Evolutionary conservation across 2,329 filamentous ascomycete genomes (phyloP), one percentile per base, ranked within the genome.

Genomic region (Cercospora sp.): DNA sequence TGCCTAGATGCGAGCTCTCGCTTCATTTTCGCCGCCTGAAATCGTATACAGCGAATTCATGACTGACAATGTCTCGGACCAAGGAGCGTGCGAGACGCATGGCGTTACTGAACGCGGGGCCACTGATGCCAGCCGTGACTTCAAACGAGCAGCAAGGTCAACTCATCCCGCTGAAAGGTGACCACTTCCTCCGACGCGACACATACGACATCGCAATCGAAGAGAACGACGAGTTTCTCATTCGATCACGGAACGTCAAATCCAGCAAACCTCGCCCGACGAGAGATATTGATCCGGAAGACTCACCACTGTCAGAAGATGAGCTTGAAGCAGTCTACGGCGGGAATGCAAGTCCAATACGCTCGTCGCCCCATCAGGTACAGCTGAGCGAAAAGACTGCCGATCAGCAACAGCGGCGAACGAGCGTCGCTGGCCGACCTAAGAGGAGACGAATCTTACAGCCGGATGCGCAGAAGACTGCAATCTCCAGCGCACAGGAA

Each of bases 301-400:
- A 77, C 36, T 73, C 76, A 1, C 73, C 73, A 26, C 66, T 78
- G 12, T 78, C 75, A 12, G 75, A 77, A 66, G 73, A 70, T 23
- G 68, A 71, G 23, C 66, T 73, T 36, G 69, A 70, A 8, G 65
- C 69, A 10, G 66, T 71, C 0, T 73, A 70, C 55, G 68, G 69
- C 10, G 42, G 20, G 30, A 60, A 67, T 59, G 70, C 63, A 28
- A 67, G 60, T n/a, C 68, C 69, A 23, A 63, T 62, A n/a, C 42
- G 53, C 2, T 66, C 70, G n/a, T 28, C 65, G 12, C 40, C 61
- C 8, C 20, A 33, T 40, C 42, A 9, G 4, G 23, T n/a, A 48
- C 28, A n/a, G 6, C 12, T 26, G 9, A 36, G 31, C 16, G 8
- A 20, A 10, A 48, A 10, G 5, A 18, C 7, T 40, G 0, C 20